Conservation (phyloP, 257 asterid genomes). For the Solanum chaucha region DNA sequence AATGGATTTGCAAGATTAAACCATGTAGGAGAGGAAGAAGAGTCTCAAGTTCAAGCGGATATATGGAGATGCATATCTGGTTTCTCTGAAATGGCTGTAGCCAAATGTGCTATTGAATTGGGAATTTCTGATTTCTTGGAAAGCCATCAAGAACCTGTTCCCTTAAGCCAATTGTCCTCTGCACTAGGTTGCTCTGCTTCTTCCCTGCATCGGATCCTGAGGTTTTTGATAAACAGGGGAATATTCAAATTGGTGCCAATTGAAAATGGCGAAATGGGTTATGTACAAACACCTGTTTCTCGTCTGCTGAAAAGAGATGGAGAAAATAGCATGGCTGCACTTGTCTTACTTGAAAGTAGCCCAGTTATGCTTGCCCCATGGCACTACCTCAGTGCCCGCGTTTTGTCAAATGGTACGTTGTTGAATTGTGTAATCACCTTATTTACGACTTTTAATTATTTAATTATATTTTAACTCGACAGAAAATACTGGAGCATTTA, state of each 20-base stretch:
- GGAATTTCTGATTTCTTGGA: constrained; percentile 51
- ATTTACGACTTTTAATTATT: not conserved
- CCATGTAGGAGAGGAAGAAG: not conserved
- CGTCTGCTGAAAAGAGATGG: constrained; percentile 31
- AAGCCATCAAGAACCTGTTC: constrained; percentile 29
- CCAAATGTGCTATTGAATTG: constrained; percentile 64
- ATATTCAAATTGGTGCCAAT: constrained; percentile 21
- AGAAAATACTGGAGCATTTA: no score
- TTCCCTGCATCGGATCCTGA: constrained; percentile 45
- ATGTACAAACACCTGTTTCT: constrained; percentile 51
- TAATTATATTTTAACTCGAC: no score
- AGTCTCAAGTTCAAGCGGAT: constrained; percentile 15
- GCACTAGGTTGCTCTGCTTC: constrained; percentile 36
- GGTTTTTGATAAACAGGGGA: constrained; percentile 41
- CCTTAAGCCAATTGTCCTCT: constrained; percentile 33
- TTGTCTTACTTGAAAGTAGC: constrained; percentile 42
- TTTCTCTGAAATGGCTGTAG: constrained; percentile 48
- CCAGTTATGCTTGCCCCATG: constrained; percentile 58
- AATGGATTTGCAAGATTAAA: not conserved
- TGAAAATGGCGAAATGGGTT: not conserved
- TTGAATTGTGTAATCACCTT: constrained; percentile 15
- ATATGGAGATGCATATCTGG: constrained; percentile 47
- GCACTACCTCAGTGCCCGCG: constrained; percentile 30
- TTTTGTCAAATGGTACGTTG: not conserved
- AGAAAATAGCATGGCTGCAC: constrained; percentile 28